Conservation (phyloP, 768 basidiomycete genomes). For the Serendipita sp. region DNA sequence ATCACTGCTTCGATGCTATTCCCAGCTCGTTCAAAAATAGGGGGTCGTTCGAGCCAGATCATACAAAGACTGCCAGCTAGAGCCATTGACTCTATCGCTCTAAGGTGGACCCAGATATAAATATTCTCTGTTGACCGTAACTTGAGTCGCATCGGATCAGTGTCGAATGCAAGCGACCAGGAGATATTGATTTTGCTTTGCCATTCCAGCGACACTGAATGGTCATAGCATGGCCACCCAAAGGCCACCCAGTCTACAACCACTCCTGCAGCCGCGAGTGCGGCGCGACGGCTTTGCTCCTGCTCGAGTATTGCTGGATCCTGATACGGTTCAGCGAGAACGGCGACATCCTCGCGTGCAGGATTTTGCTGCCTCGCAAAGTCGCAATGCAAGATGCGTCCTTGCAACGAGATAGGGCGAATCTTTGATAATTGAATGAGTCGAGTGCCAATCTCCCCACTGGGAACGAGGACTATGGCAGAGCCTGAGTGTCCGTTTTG, state of each 20-base stretch:
- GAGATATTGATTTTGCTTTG: neutral
- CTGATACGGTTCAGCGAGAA: neutral
- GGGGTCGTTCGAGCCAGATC: neutral
- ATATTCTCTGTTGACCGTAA: neutral
- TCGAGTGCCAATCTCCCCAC: constrained; percentile 21
- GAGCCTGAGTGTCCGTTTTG: constrained; percentile 25
- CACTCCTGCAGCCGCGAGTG: neutral
- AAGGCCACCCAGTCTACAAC: neutral
- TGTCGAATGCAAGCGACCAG: neutral
- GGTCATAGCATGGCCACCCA: neutral
- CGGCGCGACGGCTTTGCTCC: neutral
- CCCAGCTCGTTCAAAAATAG: neutral
- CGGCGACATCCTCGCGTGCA: neutral
- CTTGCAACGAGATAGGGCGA: neutral
- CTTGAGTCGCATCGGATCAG: neutral
- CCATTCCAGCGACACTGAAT: neutral
- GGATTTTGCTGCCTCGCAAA: neutral
- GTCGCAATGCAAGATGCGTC: neutral
- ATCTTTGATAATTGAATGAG: neutral
- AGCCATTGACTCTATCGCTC: neutral
- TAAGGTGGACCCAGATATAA: neutral
- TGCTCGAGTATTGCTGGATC: neutral
- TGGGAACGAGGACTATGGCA: constrained; percentile 36
- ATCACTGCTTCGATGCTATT: neutral
- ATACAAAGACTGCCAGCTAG: neutral